Conservation (phyloP, 2,329 filamentous ascomycete genomes). For the Lasiodiplodia theobromae region DNA sequence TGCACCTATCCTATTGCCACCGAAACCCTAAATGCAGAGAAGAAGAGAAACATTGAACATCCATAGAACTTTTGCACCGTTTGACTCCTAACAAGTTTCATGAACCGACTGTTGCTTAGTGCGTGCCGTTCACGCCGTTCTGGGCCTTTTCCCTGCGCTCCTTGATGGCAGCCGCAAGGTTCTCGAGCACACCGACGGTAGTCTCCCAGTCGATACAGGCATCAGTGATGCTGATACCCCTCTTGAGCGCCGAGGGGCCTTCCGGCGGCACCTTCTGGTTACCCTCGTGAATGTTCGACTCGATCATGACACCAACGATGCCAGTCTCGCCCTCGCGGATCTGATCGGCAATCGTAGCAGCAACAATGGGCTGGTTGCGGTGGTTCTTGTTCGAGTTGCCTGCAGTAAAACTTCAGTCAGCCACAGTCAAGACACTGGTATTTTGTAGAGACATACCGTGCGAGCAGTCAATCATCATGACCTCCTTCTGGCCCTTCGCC, state of each 20-base stretch:
- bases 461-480: constrained; percentile 98
- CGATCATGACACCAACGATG: constrained; percentile 98
- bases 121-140: constrained; percentile 21
- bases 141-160: constrained; percentile 65
- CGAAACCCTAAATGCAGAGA: constrained; percentile 15
- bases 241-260: constrained; percentile 79
- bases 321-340: constrained; percentile 83
- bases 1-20: constrained; percentile 1
- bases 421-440: neutral
- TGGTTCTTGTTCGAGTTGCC: constrained; percentile 98
- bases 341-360: constrained; percentile 81
- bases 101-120: constrained; percentile 13
- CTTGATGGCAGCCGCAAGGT: constrained; percentile 83
- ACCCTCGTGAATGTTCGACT: constrained; percentile 94
- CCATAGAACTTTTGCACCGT: constrained; percentile 9
- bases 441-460: constrained; percentile 68
- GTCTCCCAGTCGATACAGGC: constrained; percentile 94
- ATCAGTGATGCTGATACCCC: constrained; percentile 93
- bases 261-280: constrained; percentile 80
- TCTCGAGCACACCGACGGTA: constrained; percentile 81
- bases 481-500: constrained; percentile 84
- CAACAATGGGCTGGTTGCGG: constrained; percentile 95
- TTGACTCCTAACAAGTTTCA: constrained; percentile 23
- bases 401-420: constrained; percentile 42
- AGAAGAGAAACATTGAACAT: neutral